phyloP scores from a whole-genome alignment of 148 eudicot genomes.

The Heliamphora exappendiculata region DNA sequence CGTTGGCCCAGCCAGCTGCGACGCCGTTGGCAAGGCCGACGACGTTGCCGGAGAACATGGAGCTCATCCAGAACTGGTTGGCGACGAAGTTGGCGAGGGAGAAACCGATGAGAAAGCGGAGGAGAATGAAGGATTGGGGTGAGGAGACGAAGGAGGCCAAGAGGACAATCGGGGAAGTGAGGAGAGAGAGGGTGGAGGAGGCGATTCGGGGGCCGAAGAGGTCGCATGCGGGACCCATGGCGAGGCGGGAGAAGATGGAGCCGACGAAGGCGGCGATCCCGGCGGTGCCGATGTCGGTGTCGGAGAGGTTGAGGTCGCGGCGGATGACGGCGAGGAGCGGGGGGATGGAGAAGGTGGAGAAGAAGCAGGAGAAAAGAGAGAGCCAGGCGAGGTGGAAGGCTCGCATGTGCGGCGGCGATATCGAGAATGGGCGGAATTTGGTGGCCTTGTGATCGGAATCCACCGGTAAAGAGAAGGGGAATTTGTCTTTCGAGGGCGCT shows the following conservation, averaged over 20 bases:
- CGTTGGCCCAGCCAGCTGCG: conserved; percentile 54
- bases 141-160: conserved; percentile 16
- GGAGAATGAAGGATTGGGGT: conserved; percentile 20
- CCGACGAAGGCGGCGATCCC: conserved; percentile 42
- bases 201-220: conserved; percentile 43
- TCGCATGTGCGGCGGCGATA: conserved; percentile 42
- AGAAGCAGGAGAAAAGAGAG: conserved; percentile 44
- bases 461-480: conserved; percentile 25
- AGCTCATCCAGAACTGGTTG: conserved; percentile 54
- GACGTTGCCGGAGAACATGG: conserved; percentile 37
- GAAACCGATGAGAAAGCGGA: conserved; percentile 43
- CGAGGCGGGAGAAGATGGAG: conserved; percentile 43
- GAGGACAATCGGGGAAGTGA: conserved; percentile 35
- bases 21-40: conserved; percentile 45
- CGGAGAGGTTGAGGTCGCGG: conserved; percentile 37
- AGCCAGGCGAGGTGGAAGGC: conserved; percentile 62
- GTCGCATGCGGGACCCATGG: conserved; percentile 51
- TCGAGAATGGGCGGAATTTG: conserved; percentile 22
- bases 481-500: background rate
- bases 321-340: conserved; percentile 56
- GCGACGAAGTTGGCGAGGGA: conserved; percentile 52
- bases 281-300: conserved; percentile 33
- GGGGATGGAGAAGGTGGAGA: conserved; percentile 54
- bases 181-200: conserved; percentile 34
- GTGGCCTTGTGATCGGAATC: conserved; percentile 41